A percentile compares a stretch with the other conserved stretches of the same genome.
phyloP scores from a whole-genome alignment of 2,329 filamentous ascomycete species.

The Exophiala spinifera region DNA sequence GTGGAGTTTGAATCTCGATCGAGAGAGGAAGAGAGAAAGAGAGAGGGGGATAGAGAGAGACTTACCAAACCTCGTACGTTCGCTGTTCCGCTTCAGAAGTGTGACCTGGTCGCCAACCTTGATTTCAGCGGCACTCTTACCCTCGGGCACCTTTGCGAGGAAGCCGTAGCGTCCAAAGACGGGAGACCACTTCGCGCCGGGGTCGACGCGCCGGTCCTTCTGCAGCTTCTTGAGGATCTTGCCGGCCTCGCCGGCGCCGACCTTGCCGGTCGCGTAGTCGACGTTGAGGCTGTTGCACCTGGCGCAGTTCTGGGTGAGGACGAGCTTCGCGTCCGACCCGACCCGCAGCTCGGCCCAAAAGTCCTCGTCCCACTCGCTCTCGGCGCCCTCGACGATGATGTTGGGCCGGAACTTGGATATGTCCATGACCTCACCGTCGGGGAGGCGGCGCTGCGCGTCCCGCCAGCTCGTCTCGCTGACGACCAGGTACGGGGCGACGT shows the following conservation, averaged over 20 bases:
- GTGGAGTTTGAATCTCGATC: neutral
- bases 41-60: conserved; percentile 27
- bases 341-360: conserved; percentile 65
- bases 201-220: conserved; percentile 67
- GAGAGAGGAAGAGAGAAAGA: too few species aligned
- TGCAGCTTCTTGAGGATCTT: conserved; percentile 66
- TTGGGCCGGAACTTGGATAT: conserved; percentile 71
- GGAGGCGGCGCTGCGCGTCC: conserved; percentile 49
- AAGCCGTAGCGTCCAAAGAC: conserved; percentile 74
- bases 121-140: conserved; percentile 40
- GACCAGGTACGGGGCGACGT: conserved; percentile 72
- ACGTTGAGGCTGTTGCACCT: conserved; percentile 69
- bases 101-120: conserved; percentile 56
- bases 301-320: conserved; percentile 67
- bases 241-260: conserved; percentile 56
- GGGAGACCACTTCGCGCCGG: conserved; percentile 64
- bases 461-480: conserved; percentile 67
- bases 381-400: conserved; percentile 62
- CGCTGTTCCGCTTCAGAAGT: conserved; percentile 49
- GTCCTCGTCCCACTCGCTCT: conserved; percentile 64
- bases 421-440: conserved; percentile 52
- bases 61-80: conserved; percentile 56
- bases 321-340: conserved; percentile 38
- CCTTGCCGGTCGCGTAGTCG: conserved; percentile 64
- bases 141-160: conserved; percentile 37